Conservation (phyloP, 768 basidiomycete species). For the Dacryopinax primogenitus region DNA sequence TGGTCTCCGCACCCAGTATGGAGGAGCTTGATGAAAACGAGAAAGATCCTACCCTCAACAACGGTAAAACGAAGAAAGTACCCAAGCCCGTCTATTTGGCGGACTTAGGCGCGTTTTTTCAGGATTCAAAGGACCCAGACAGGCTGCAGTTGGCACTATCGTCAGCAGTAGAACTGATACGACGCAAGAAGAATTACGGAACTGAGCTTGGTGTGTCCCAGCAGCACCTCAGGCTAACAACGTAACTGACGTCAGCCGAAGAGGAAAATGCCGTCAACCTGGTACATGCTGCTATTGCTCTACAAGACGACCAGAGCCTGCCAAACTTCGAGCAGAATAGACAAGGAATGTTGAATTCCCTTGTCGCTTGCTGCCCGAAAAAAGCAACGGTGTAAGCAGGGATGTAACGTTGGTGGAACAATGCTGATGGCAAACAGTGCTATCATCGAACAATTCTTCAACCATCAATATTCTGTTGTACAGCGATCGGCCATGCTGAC, state of each 20-base stretch:
- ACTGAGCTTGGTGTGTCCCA: constrained; percentile 63
- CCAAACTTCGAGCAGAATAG: constrained; percentile 62
- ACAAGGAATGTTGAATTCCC: constrained; percentile 62
- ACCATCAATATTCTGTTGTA: constrained; percentile 75
- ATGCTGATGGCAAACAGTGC: constrained; percentile 35
- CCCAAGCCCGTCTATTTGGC: constrained; percentile 79
- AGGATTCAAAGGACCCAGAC: constrained; percentile 56
- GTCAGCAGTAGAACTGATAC: constrained; percentile 67
- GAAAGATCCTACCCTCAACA: constrained; percentile 66
- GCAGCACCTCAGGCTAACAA: constrained; percentile 3
- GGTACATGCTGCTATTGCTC: constrained; percentile 51
- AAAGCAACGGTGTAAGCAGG: constrained; percentile 66
- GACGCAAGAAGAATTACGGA: constrained; percentile 73
- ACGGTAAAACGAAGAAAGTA: constrained; percentile 52
- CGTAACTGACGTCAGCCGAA: constrained; percentile 26
- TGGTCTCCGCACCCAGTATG: constrained; percentile 62
- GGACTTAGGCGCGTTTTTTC: constrained; percentile 69
- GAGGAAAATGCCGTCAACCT: constrained; percentile 86
- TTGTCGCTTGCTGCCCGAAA: constrained; percentile 65
- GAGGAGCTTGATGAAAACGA: constrained; percentile 73
- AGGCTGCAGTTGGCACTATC: constrained; percentile 68
- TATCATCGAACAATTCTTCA: constrained; percentile 86
- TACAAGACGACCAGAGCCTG: constrained; percentile 79
- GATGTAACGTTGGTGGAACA: background rate
- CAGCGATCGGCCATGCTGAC: constrained; percentile 80